phyloP scores from a whole-genome alignment of 345 rosid species.

The Citrus glauca region DNA sequence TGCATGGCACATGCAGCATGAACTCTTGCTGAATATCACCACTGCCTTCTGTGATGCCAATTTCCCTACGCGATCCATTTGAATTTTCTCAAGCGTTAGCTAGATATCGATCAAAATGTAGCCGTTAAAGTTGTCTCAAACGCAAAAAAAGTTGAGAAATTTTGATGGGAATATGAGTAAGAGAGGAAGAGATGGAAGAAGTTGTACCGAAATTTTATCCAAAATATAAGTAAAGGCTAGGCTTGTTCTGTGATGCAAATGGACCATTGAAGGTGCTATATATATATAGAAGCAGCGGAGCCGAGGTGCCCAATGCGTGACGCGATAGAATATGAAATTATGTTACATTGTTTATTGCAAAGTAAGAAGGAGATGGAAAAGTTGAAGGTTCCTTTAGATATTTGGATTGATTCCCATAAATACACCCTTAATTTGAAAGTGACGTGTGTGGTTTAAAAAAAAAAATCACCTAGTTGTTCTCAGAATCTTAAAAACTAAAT shows the following conservation, averaged over 20 bases:
- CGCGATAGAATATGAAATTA: not conserved
- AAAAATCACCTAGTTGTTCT: slow-evolving; percentile 13
- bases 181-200: not conserved
- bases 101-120: not conserved
- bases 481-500: slow-evolving; percentile 21
- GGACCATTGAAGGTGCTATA: not conserved
- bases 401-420: slow-evolving; percentile 26
- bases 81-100: not conserved
- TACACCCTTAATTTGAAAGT: slow-evolving; percentile 20
- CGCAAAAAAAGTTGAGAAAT: not conserved
- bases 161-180: not conserved
- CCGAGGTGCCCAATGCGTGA: slow-evolving; percentile 4
- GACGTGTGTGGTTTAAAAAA: slow-evolving; percentile 24
- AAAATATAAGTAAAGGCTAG: too few species aligned
- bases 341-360: slow-evolving; percentile 1
- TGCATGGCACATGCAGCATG: slow-evolving; percentile 73
- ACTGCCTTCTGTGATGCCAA: slow-evolving; percentile 78
- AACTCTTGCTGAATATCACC: slow-evolving; percentile 80
- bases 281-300: not conserved
- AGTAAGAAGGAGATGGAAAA: slow-evolving; percentile 12
- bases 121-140: not conserved
- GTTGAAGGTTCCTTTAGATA: slow-evolving; percentile 35
- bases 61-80: slow-evolving; percentile 66
- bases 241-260: slow-evolving; percentile 4
- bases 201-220: not conserved